Evolutionary conservation across 805 yeast species (phyloP).

Genomic region (Myxozyma udenii): DNA sequence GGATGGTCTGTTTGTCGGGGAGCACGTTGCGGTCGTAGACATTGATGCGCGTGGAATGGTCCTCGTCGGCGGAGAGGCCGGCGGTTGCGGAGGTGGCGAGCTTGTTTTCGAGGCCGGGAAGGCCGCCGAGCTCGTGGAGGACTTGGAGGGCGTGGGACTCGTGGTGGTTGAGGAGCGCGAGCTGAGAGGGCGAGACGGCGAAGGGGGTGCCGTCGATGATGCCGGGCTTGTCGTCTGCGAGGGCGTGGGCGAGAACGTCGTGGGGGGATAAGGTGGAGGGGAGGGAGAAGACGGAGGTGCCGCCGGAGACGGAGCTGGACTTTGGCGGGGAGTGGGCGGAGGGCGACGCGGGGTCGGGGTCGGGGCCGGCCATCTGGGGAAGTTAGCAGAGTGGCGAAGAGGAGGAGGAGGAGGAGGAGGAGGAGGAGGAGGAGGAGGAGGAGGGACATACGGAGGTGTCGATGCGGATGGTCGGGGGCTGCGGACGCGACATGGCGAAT

Average conservation of each 20-base stretch:
- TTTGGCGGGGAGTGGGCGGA: constrained; percentile 1
- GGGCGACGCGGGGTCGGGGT: constrained; percentile 1
- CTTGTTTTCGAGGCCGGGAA: constrained; percentile 34
- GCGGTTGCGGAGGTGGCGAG: constrained; percentile 36
- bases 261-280: constrained; percentile 20
- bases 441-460: constrained; percentile 19
- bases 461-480: constrained; percentile 22
- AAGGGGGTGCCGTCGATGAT: constrained; percentile 21
- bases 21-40: constrained; percentile 66
- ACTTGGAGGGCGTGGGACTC: constrained; percentile 43
- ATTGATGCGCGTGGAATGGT: constrained; percentile 39
- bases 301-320: constrained; percentile 1
- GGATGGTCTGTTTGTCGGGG: constrained; percentile 69
- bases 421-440: constrained; percentile 1
- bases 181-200: constrained; percentile 30
- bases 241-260: constrained; percentile 15
- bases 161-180: constrained; percentile 32
- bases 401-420: not conserved
- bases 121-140: constrained; percentile 42
- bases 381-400: not conserved
- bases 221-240: constrained; percentile 13
- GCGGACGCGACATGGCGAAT: constrained; percentile 13
- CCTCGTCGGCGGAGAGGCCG: constrained; percentile 36
- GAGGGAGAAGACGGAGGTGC: constrained; percentile 10
- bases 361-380: not conserved